A percentile compares a stretch with the other conserved stretches of the same genome.
Conservation (phyloP, 2,329 filamentous ascomycete species). For the Thelonectria olida region DNA sequence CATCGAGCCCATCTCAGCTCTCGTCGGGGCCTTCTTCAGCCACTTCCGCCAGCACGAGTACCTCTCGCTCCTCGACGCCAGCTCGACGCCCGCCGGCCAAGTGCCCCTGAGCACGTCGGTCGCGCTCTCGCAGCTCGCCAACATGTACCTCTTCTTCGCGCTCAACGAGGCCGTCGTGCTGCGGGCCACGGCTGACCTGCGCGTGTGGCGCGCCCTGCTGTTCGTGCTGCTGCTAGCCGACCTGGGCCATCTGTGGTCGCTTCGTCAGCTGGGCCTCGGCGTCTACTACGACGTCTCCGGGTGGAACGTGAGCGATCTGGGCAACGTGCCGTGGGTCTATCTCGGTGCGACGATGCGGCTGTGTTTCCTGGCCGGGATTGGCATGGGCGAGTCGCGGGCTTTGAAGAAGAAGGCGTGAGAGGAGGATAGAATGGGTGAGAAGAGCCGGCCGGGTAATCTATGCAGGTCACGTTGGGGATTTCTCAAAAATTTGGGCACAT, state of each 20-base stretch:
- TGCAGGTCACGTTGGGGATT: conserved; percentile 1
- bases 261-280: conserved; percentile 64
- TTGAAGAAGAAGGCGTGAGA: conserved; percentile 37
- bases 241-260: conserved; percentile 76
- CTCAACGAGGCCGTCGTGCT: conserved; percentile 81
- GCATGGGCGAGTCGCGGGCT: conserved; percentile 49
- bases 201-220: conserved; percentile 76
- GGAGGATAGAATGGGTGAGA: conserved; percentile 4
- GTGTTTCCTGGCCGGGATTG: conserved; percentile 67
- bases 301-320: conserved; percentile 76
- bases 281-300: conserved; percentile 70
- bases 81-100: conserved; percentile 50
- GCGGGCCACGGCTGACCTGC: conserved; percentile 71
- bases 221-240: conserved; percentile 78
- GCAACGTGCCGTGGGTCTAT: conserved; percentile 77
- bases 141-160: conserved; percentile 80
- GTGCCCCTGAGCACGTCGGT: conserved; percentile 71
- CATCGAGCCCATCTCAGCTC: conserved; percentile 69
- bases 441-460: not conserved
- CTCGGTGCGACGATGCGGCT: conserved; percentile 67
- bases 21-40: conserved; percentile 62
- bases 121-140: conserved; percentile 78
- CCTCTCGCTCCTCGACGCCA: conserved; percentile 69
- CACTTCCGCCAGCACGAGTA: conserved; percentile 64
- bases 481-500: not conserved